Conservation (phyloP, 306 rosid species). For the Prunus salicina region DNA sequence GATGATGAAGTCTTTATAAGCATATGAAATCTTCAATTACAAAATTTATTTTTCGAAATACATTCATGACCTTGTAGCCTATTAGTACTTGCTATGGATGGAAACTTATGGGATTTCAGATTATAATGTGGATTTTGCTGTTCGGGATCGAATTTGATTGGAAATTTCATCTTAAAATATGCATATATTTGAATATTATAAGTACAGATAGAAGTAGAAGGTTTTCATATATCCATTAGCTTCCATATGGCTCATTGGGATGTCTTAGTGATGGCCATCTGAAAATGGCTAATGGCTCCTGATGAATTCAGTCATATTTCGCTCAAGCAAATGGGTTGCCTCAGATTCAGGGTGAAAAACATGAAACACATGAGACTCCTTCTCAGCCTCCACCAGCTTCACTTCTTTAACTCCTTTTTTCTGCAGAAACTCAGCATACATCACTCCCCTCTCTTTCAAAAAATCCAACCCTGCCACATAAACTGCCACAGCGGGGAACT, state of each 20-base stretch:
- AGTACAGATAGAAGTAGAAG: background rate
- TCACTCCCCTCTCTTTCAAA: slow-evolving; percentile 73
- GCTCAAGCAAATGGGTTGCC: slow-evolving; percentile 60
- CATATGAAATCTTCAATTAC: too few relatives aligned
- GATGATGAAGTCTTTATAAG: background rate
- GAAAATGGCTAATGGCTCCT: slow-evolving; percentile 21
- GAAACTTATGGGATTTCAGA: background rate
- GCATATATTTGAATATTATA: background rate
- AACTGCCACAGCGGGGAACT: slow-evolving; percentile 60
- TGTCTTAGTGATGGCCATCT: background rate
- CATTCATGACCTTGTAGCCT: background rate
- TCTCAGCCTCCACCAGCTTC: slow-evolving; percentile 55
- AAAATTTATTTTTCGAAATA: too few relatives aligned
- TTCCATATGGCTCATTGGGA: background rate
- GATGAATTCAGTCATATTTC: slow-evolving; percentile 59
- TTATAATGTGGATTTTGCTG: background rate
- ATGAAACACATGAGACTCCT: slow-evolving; percentile 56
- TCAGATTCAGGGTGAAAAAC: slow-evolving; percentile 51
- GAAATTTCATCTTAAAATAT: background rate
- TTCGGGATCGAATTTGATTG: background rate
- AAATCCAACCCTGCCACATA: slow-evolving; percentile 75
- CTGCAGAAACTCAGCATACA: slow-evolving; percentile 60
- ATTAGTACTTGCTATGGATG: background rate
- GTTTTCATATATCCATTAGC: background rate
- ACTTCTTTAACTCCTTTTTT: slow-evolving; percentile 48